Conservation (phyloP, 73 alveolate genomes). For the Paramecium caudatum region DNA sequence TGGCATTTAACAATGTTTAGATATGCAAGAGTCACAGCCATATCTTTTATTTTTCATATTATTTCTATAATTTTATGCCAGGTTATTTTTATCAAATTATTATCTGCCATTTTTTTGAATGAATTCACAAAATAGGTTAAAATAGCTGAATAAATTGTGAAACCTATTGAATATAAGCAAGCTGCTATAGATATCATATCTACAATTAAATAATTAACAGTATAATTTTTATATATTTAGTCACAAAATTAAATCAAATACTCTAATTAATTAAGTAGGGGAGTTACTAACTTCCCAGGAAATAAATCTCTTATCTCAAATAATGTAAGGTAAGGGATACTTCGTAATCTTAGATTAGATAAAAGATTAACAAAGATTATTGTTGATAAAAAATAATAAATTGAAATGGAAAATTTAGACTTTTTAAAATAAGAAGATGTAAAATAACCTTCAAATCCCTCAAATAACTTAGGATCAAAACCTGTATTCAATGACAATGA, state of each 20-base stretch:
- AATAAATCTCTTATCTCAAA: not conserved
- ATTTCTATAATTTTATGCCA: slow-evolving; percentile 13
- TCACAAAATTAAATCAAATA: not conserved
- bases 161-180: slow-evolving; percentile 28
- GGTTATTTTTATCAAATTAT: slow-evolving; percentile 23
- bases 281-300: slow-evolving; percentile 13
- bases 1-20: slow-evolving; percentile 58
- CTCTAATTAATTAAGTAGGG: not conserved
- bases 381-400: not conserved
- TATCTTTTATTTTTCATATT: not conserved
- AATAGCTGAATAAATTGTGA: slow-evolving; percentile 48
- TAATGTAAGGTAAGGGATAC: slow-evolving; percentile 2
- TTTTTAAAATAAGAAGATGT: not conserved
- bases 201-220: not conserved
- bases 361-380: not conserved
- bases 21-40: slow-evolving; percentile 8
- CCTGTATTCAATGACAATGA: not conserved
- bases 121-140: slow-evolving; percentile 27
- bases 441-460: not conserved
- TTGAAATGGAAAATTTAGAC: slow-evolving; percentile 1
- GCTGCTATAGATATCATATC: not conserved
- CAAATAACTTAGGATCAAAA: too few species aligned
- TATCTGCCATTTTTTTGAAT: slow-evolving; percentile 28
- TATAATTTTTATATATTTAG: not conserved
- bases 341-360: slow-evolving; percentile 2